Conservation (phyloP, 495 filamentous ascomycete genomes). For the Daldinia childiae region DNA sequence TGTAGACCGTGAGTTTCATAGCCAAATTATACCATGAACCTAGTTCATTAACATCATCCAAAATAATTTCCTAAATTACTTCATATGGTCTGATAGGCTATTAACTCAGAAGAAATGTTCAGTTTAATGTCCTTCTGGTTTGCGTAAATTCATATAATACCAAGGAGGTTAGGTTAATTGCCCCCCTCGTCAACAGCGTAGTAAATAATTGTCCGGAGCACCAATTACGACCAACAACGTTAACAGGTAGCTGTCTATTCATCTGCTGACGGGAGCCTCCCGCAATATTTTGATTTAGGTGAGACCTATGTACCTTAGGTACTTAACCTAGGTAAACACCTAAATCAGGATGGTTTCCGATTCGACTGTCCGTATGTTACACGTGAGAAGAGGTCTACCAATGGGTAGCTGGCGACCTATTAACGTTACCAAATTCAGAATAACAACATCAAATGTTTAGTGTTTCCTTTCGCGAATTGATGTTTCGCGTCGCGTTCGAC, state of each 20-base stretch:
- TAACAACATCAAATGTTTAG: slow-evolving; percentile 21
- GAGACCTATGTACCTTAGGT: background rate
- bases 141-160: background rate
- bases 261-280: slow-evolving; percentile 10
- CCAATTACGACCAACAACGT: slow-evolving; percentile 39
- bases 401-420: background rate
- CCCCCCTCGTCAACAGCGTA: slow-evolving; percentile 19
- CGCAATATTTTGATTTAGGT: slow-evolving; percentile 2
- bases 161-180: background rate
- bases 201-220: slow-evolving; percentile 19
- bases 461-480: slow-evolving; percentile 29
- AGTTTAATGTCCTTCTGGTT: background rate
- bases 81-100: background rate
- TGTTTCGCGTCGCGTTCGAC: slow-evolving; percentile 44
- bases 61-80: background rate
- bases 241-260: slow-evolving; percentile 9
- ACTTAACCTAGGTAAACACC: background rate
- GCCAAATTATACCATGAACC: background rate
- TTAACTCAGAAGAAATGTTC: background rate
- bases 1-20: background rate
- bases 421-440: slow-evolving; percentile 5
- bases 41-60: background rate
- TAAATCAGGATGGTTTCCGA: background rate
- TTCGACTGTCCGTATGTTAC: background rate
- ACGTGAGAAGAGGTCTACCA: background rate